Evolutionary conservation across 805 yeast genomes (phyloP).

Genomic region (Spathaspora sp.): DNA sequence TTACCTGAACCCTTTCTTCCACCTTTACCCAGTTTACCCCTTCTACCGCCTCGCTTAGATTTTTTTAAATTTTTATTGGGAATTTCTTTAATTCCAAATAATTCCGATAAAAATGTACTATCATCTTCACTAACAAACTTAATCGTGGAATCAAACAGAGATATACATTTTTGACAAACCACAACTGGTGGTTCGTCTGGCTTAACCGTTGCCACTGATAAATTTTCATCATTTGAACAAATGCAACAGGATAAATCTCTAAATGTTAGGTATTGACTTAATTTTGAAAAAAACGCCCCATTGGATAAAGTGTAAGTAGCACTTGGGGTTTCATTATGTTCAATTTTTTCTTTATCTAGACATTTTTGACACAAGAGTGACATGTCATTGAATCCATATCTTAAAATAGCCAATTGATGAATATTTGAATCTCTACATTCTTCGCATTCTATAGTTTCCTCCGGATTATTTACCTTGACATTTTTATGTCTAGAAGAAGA

Average conservation of each 20-base stretch:
- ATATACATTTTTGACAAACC: constrained; percentile 43
- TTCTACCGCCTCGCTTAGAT: constrained; percentile 29
- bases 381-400: constrained; percentile 57
- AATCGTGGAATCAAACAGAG: constrained; percentile 10
- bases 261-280: constrained; percentile 45
- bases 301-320: constrained; percentile 50
- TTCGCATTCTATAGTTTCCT: constrained; percentile 50
- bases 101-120: constrained; percentile 43
- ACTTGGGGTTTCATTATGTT: constrained; percentile 35
- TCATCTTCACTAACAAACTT: constrained; percentile 42
- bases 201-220: constrained; percentile 29
- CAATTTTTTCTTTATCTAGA: constrained; percentile 27
- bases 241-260: constrained; percentile 47
- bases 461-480: constrained; percentile 27
- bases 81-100: constrained; percentile 48
- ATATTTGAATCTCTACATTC: constrained; percentile 52
- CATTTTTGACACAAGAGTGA: constrained; percentile 46
- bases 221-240: constrained; percentile 41
- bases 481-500: constrained; percentile 52
- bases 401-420: constrained; percentile 46
- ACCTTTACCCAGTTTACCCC: constrained; percentile 12
- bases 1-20: constrained; percentile 7
- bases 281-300: constrained; percentile 51
- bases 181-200: constrained; percentile 18
- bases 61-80: constrained; percentile 12